Evolutionary conservation across 495 filamentous ascomycete genomes (phyloP).

Genomic region (Xylaria bambusicola): DNA sequence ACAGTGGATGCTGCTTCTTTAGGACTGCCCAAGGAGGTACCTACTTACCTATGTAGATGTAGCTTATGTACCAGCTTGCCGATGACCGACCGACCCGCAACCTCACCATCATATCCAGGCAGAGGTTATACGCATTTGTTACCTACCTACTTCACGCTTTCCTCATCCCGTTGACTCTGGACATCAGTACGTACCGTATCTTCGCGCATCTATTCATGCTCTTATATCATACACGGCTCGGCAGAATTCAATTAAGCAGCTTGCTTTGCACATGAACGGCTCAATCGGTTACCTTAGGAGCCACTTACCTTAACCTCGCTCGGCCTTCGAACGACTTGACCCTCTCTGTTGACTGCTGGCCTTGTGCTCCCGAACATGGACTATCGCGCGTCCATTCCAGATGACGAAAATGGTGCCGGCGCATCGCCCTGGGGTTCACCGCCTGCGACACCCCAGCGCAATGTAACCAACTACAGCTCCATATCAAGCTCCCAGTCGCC

Average conservation of each 20-base stretch:
- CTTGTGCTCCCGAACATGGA: constrained; percentile 61
- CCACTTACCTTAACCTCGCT: neutral
- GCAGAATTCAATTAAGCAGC: neutral
- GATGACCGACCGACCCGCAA: constrained; percentile 12
- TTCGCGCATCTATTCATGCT: neutral
- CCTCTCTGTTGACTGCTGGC: constrained; percentile 4
- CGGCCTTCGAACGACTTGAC: neutral
- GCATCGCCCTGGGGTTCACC: constrained; percentile 77
- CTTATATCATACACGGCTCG: neutral
- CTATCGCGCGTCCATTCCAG: constrained; percentile 75
- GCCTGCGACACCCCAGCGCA: constrained; percentile 63
- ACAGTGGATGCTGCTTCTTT: too few relatives aligned
- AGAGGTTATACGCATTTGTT: neutral
- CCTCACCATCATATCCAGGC: constrained; percentile 9
- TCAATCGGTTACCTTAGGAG: neutral
- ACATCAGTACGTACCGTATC: neutral
- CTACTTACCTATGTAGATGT: too few relatives aligned
- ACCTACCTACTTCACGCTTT: neutral
- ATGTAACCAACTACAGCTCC: constrained; percentile 56
- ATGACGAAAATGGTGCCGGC: constrained; percentile 69
- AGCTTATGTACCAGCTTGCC: too few relatives aligned
- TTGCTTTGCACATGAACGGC: neutral
- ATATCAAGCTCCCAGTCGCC: constrained; percentile 34
- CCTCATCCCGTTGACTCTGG: neutral
- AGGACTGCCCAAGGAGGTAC: neutral